Conservation (phyloP, 2,329 filamentous ascomycete genomes). For the Paecilomyces variotii region DNA sequence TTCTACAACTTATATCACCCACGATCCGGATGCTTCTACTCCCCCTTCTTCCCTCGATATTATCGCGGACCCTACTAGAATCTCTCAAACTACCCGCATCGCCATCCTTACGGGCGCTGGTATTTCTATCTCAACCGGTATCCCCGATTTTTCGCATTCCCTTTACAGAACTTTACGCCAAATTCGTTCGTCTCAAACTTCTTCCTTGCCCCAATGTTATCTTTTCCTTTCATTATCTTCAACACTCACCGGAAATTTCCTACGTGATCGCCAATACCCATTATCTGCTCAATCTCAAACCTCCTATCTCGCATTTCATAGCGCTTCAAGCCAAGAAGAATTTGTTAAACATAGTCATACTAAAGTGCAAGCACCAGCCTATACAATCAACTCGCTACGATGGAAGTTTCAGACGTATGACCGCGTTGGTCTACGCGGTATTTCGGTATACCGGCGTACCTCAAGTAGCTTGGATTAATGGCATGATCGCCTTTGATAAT, state of each 20-base stretch:
- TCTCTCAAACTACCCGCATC: neutral
- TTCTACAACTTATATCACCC: neutral
- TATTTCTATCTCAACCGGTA: conserved; percentile 51
- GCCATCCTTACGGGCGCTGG: conserved; percentile 54
- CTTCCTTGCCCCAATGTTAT: conserved; percentile 78
- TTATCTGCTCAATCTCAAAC: conserved; percentile 74
- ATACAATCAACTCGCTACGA: no score
- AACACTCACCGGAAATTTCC: conserved; percentile 68
- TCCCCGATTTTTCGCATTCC: conserved; percentile 80
- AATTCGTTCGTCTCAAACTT: conserved; percentile 66
- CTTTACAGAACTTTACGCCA: conserved; percentile 75
- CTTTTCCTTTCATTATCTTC: conserved; percentile 79
- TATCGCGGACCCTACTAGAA: neutral
- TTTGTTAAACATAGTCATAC: conserved; percentile 67
- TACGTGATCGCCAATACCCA: conserved; percentile 78
- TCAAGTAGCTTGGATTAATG: no score
- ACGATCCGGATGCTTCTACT: neutral
- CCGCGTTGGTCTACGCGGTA: no score
- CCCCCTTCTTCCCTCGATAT: neutral
- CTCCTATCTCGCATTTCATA: conserved; percentile 81
- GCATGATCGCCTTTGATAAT: no score
- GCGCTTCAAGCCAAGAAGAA: conserved; percentile 64
- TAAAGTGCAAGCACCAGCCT: no score
- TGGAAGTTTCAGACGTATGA: no score
- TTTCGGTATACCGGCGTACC: no score